Evolutionary conservation across 176 grass and related monocot genomes (phyloP), one percentile per base, ranked within the genome.

Genomic region (Aegilops umbellulata): DNA sequence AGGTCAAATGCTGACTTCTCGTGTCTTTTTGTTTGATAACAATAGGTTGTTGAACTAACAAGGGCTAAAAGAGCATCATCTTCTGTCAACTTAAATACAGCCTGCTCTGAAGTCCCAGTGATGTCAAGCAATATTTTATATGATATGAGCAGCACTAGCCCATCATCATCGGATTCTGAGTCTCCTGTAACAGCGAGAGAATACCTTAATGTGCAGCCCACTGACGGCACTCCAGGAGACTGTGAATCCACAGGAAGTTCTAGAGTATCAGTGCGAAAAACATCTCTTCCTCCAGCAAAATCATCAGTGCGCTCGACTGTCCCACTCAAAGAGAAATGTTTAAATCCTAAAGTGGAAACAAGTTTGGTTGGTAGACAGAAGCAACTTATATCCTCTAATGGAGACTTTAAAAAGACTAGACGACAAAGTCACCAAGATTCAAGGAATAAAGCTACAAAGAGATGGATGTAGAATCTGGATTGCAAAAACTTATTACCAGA

Each of bases 111-210:
- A 65, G 65, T 87, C 72, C 93, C 93, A 7, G 86, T 95, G 19
- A 95, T 98, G 93, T 77, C 94, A 81, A 92, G 89, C 74, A 98
- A 98, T 87, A 75, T 94, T 83, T 85, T 95, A 34, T 98, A 92
- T 81, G 93, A 98, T 82, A 93, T 94, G 90, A 94, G 90, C 65
- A 90, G 90, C 53, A 89, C 30, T 65, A 98, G 93, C 77, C 31
- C 94, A 62, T 93, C 92, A 75, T 97, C 95, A 65, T 95, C 95
- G 22, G 95, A 98, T 65, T 80, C 86, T 46, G 95, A 98, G 23
- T 98, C 95, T 84, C 83, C 89, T 68, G 74, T 86, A 30, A 67
- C 87, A 60, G 79, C 22, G 1, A 92, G 88, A 82, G 60, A 83
- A 79, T 51, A 78, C 32, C n/a, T 64, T 87, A 38, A 60, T 34